Evolutionary conservation across 495 filamentous ascomycete species (phyloP).

Genomic region (Aspergillus avenaceus): DNA sequence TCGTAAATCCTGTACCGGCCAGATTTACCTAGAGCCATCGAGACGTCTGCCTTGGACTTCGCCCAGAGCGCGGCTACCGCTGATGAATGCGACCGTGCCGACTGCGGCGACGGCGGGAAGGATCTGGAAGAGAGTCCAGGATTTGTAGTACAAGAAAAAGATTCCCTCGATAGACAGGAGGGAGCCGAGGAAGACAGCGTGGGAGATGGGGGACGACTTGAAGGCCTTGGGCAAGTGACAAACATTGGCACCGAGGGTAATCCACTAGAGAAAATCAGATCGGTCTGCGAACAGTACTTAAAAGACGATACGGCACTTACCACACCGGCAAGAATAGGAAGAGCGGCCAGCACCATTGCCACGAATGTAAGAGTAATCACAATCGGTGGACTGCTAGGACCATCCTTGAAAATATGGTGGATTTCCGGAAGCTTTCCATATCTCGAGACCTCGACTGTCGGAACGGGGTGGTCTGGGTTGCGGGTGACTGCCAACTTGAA

Average conservation of each 20-base stretch:
- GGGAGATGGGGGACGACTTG: slow-evolving; percentile 66
- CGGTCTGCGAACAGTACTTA: neutral
- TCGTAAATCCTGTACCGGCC: slow-evolving; percentile 7
- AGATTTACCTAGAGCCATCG: slow-evolving; percentile 65
- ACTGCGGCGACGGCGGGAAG: slow-evolving; percentile 68
- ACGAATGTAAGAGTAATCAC: slow-evolving; percentile 77
- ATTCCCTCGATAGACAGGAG: slow-evolving; percentile 82
- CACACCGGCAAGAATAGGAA: slow-evolving; percentile 65
- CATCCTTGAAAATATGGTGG: slow-evolving; percentile 82
- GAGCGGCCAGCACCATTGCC: slow-evolving; percentile 61
- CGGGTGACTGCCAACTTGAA: slow-evolving; percentile 63
- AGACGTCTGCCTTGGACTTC: slow-evolving; percentile 88
- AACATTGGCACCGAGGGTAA: slow-evolving; percentile 77
- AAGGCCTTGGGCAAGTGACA: slow-evolving; percentile 73
- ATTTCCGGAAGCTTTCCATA: slow-evolving; percentile 83
- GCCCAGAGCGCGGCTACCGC: slow-evolving; percentile 84
- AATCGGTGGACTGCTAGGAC: slow-evolving; percentile 76
- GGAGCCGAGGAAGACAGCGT: slow-evolving; percentile 77
- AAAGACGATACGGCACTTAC: slow-evolving; percentile 45
- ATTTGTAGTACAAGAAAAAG: slow-evolving; percentile 92
- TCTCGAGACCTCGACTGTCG: slow-evolving; percentile 56
- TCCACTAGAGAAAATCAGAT: slow-evolving; percentile 53
- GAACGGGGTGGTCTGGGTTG: slow-evolving; percentile 58
- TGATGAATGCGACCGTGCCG: slow-evolving; percentile 71
- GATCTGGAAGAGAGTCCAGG: slow-evolving; percentile 89